Conservation (phyloP, 78 protist species). For the Dictyostelium discoideum region DNA sequence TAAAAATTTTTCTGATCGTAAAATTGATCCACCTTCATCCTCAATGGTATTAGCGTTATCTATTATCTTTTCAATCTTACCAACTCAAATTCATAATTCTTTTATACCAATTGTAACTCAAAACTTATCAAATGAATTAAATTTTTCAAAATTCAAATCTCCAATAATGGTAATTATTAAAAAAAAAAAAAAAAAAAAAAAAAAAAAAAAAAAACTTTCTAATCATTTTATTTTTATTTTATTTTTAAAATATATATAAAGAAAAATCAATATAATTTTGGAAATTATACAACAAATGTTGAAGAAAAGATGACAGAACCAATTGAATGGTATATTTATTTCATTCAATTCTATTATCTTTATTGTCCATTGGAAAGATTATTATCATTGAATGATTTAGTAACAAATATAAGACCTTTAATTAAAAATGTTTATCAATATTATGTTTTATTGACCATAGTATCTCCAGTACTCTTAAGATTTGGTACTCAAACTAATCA, state of each 20-base stretch:
- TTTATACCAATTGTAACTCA: background rate
- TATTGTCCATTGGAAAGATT: slow-evolving; percentile 43
- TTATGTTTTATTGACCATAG: background rate
- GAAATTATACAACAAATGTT: slow-evolving; percentile 26
- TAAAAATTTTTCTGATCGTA: background rate
- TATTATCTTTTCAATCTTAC: slow-evolving; percentile 1
- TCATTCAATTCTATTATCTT: background rate
- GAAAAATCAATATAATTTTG: background rate
- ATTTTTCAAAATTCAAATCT: background rate
- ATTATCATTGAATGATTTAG: background rate
- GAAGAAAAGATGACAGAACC: slow-evolving; percentile 8
- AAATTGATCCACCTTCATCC: background rate
- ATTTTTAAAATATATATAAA: too few relatives aligned
- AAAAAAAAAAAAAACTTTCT: too few relatives aligned
- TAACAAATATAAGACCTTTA: background rate
- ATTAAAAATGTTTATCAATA: slow-evolving; percentile 7
- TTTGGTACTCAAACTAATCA: slow-evolving; percentile 8
- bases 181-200: too few relatives aligned
- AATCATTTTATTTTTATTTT: too few relatives aligned
- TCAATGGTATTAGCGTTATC: background rate
- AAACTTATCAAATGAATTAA: background rate
- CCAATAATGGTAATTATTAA: background rate
- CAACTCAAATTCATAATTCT: background rate
- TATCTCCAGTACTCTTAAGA: background rate
- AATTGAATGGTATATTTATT: background rate